phyloP scores from a whole-genome alignment of 2,329 filamentous ascomycete species.

The Rhynchosporium secalis region DNA sequence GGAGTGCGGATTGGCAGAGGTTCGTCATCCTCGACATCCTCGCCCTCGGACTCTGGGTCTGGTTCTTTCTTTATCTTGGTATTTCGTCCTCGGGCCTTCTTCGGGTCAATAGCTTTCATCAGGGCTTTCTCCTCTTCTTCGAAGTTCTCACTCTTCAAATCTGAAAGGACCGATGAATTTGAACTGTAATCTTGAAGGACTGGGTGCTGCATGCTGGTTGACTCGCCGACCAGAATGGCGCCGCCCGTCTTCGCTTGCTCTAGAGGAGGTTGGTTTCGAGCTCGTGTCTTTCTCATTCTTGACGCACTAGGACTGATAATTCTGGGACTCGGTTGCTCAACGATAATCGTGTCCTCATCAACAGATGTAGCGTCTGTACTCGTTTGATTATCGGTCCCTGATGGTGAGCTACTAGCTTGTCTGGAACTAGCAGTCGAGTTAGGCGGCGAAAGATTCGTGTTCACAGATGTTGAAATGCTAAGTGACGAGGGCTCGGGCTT shows the following conservation, averaged over 20 bases:
- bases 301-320: conserved; percentile 22
- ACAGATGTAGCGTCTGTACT: conserved; percentile 40
- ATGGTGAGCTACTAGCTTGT: conserved; percentile 23
- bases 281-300: conserved; percentile 23
- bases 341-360: conserved; percentile 39
- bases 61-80: conserved; percentile 23
- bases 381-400: conserved; percentile 28
- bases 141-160: conserved; percentile 27
- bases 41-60: conserved; percentile 21
- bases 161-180: conserved; percentile 24
- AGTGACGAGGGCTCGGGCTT: conserved; percentile 27
- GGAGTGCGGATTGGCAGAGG: conserved; percentile 52
- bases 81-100: conserved; percentile 12
- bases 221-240: conserved; percentile 30
- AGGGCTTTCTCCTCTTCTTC: conserved; percentile 9
- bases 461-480: conserved; percentile 19
- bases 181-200: conserved; percentile 28
- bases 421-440: conserved; percentile 23
- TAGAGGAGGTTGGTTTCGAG: conserved; percentile 18
- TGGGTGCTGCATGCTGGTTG: conserved; percentile 31
- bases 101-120: conserved; percentile 9
- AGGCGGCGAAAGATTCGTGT: conserved; percentile 20
- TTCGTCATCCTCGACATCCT: conserved; percentile 32
- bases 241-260: conserved; percentile 28
- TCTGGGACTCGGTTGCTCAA: conserved; percentile 20